phyloP scores from a whole-genome alignment of 495 filamentous ascomycete species.

The Aspergillus wentii region DNA sequence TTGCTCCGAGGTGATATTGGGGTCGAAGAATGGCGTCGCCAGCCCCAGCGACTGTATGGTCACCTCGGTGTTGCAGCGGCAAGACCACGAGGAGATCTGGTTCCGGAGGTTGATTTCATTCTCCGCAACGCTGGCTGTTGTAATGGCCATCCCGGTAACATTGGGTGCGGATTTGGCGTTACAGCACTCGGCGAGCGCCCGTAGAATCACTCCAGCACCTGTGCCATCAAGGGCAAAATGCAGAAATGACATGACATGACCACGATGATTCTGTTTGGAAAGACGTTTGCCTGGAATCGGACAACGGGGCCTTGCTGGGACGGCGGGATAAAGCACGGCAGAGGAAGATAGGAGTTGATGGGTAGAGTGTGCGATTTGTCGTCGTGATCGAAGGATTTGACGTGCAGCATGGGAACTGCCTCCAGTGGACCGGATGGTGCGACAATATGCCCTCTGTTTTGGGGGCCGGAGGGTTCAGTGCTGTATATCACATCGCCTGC shows the following conservation, averaged over 20 bases:
- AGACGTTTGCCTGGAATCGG: conserved; percentile 10
- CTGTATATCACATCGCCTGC: conserved; percentile 2
- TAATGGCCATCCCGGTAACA: background rate
- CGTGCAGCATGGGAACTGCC: conserved; percentile 1
- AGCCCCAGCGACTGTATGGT: conserved; percentile 2
- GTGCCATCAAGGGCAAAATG: conserved; percentile 9
- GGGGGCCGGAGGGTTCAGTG: background rate
- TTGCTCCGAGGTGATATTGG: conserved; percentile 4
- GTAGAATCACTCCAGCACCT: background rate
- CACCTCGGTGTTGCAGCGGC: background rate
- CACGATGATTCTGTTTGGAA: conserved; percentile 1
- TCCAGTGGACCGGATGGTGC: background rate
- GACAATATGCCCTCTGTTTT: background rate
- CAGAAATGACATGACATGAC: conserved; percentile 5
- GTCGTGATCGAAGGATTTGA: conserved; percentile 3
- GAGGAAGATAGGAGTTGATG: conserved; percentile 1
- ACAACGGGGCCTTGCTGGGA: conserved; percentile 5
- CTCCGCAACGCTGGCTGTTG: background rate
- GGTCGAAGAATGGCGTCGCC: conserved; percentile 2
- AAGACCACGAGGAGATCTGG: conserved; percentile 1
- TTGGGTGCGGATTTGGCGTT: background rate
- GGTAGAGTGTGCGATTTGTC: conserved; percentile 1
- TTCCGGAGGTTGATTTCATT: background rate
- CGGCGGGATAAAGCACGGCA: conserved; percentile 2
- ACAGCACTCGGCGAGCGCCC: conserved; percentile 6